Base-by-base conservation (phyloP, 192 early-diverging fungal species). In the Linderina pennispora region DNA sequence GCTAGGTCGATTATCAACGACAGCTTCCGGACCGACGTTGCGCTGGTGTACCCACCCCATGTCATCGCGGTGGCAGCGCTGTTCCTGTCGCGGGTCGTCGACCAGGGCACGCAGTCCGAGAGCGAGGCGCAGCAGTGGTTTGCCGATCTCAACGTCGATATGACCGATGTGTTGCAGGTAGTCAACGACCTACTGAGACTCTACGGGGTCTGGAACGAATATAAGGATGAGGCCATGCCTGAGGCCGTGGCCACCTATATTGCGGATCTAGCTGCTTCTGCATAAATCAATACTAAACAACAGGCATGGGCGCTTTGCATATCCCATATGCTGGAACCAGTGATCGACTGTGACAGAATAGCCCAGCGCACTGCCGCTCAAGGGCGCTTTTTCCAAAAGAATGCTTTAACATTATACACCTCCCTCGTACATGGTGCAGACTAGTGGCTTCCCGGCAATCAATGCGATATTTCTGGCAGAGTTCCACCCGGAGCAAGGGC, bases 11-110 rank as follows among this genome's bases (percentile, higher is more conserved):
- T 92, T 15, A 64, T 91, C 8, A 96, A 94, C 50, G 92, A 94
- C 57, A 80, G 80, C 20, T 92, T 83, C 50, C 69, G 81, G 23
- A 89, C 87, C 1, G 88, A 94, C 44, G 60, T 88, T 5, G 74
- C 78, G 18, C 66, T 96, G n/a, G 54, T 92, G 33, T 86, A 94
- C 47, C 87, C 93, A 10, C 93, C 93, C 16, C 82, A 92, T 37
- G 80, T 93, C 50, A 88, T 96, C 49, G 91, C 93, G 4, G 40
- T 92, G 1, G 84, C 88, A 1, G 78, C 86, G 9, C 53, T 93
- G 39, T 91, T 84, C 40, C 56, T 91, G 2, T 72, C 68, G 23
- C 62, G 60, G 4, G 62, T 65, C 1, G 45, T 72, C 1, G 68
- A 72, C 48, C 60, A 72, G 48, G 68, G 60, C 0, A 42, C 39